Percentiles rank a stretch among this genome's conserved stretches.
These are phyloP conservation scores for Syzygium oleosum DNA, from an alignment of 345 rosid genomes.

Conservation along the genomic window DNA sequence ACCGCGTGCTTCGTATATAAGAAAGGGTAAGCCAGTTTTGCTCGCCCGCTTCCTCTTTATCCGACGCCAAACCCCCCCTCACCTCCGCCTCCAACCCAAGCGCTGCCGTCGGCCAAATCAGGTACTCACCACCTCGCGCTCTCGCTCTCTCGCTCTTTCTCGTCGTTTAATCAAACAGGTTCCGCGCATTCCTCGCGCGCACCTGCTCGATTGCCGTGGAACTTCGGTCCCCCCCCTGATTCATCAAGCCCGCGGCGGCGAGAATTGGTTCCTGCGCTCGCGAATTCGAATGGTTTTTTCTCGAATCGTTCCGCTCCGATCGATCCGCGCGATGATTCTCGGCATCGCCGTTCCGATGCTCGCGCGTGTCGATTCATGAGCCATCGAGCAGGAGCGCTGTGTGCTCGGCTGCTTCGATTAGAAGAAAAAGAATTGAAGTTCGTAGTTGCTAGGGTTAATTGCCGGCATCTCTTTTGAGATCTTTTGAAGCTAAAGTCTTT, in stretches of 20 bases:
- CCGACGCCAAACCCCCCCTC: background rate
- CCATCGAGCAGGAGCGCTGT: background rate
- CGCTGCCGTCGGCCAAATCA: background rate
- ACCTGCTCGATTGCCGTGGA: background rate
- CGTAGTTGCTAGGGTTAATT: background rate
- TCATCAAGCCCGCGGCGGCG: background rate
- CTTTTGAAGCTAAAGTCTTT: background rate
- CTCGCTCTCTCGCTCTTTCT: too few species aligned
- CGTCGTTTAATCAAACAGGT: background rate
- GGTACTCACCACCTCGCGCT: too few species aligned
- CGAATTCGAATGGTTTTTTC: too few species aligned
- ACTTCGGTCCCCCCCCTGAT: background rate
- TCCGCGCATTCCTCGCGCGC: background rate
- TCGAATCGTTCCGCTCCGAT: background rate
- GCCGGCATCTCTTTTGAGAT: background rate
- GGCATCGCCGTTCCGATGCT: background rate
- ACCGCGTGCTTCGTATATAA: background rate
- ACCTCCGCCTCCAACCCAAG: background rate
- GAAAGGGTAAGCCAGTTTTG: background rate
- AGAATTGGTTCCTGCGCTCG: background rate
- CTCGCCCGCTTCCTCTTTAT: background rate
- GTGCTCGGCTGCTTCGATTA: background rate
- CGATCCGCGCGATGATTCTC: background rate
- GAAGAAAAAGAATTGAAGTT: background rate
- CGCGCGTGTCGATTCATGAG: background rate